These are phyloP conservation scores for Pisolithus thermaeus DNA, from an alignment of 1,284 basidiomycete species.

Conservation along the genomic window DNA sequence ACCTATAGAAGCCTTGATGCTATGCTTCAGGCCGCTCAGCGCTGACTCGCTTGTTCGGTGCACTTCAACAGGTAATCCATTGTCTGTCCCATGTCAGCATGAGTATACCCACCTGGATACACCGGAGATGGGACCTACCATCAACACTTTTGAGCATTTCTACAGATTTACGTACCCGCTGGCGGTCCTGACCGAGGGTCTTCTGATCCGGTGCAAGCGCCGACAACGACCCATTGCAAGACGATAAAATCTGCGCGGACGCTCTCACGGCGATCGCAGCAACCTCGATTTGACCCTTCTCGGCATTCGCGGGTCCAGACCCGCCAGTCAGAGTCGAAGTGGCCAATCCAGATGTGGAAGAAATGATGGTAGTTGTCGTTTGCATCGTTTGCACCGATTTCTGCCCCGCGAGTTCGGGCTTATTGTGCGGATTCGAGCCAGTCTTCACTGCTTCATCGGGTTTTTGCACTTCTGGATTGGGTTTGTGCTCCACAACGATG, in stretches of 20 bases:
- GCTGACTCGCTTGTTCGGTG: slow-evolving; percentile 22
- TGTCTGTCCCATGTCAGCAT: slow-evolving; percentile 9
- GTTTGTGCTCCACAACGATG: slow-evolving; percentile 15
- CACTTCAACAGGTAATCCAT: slow-evolving; percentile 21
- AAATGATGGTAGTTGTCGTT: slow-evolving; percentile 12
- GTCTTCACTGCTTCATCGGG: slow-evolving; percentile 14
- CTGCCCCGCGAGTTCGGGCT: slow-evolving; percentile 3
- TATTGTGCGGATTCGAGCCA: not conserved
- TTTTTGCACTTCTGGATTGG: not conserved
- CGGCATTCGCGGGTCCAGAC: slow-evolving; percentile 9
- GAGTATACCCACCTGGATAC: too few relatives aligned
- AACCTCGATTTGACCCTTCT: slow-evolving; percentile 25
- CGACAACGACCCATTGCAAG: slow-evolving; percentile 20
- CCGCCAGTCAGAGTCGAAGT: not conserved
- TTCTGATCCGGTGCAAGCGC: slow-evolving; percentile 11
- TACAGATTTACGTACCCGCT: not conserved
- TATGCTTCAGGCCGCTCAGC: slow-evolving; percentile 47
- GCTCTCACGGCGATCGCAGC: slow-evolving; percentile 24
- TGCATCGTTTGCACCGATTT: slow-evolving; percentile 8
- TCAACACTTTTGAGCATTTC: not conserved
- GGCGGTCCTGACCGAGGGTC: not conserved
- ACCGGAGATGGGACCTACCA: not conserved
- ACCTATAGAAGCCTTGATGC: slow-evolving; percentile 68
- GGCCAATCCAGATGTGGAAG: slow-evolving; percentile 11
- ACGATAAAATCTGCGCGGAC: slow-evolving; percentile 22